Conservation (phyloP, 352 stramenopile species). For the Globisporangium echinulatum region DNA sequence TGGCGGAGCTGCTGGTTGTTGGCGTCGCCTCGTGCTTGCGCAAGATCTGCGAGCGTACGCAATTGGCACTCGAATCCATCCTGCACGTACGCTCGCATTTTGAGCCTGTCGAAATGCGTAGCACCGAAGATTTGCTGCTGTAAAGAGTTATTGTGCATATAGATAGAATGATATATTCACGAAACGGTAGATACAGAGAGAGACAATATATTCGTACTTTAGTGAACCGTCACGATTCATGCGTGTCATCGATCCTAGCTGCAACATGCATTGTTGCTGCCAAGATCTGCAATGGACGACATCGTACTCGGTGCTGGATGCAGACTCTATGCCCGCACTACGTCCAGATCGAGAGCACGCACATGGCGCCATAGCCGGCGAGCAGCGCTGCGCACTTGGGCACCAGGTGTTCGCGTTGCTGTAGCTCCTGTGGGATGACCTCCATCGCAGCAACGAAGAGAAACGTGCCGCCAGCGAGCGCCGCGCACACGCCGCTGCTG, state of each 20-base stretch:
- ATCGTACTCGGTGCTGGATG: not conserved
- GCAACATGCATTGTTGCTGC: not conserved
- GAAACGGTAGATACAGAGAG: not conserved
- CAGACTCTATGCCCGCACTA: conserved; percentile 5
- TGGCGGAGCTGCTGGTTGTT: too few relatives aligned
- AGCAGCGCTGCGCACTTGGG: conserved; percentile 55
- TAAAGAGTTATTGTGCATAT: not conserved
- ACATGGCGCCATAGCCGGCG: conserved; percentile 52
- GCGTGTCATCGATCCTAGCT: not conserved
- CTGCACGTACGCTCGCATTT: conserved; percentile 7
- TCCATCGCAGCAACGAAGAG: conserved; percentile 79
- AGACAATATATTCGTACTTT: not conserved
- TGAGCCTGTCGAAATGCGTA: too few relatives aligned
- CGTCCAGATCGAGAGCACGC: conserved; percentile 65
- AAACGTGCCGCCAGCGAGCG: conserved; percentile 76
- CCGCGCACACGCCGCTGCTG: conserved; percentile 56
- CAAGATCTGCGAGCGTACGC: not conserved
- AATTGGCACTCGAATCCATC: too few relatives aligned
- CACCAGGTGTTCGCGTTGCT: conserved; percentile 37
- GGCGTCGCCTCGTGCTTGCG: not conserved
- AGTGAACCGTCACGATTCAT: not conserved
- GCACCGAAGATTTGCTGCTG: not conserved
- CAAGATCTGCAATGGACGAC: too few relatives aligned
- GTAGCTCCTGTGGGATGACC: conserved; percentile 74
- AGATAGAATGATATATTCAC: not conserved